Evolutionary conservation across 1,284 basidiomycete genomes (phyloP), one percentile per base, ranked within the genome.

Genomic region (Malassezia nana): DNA sequence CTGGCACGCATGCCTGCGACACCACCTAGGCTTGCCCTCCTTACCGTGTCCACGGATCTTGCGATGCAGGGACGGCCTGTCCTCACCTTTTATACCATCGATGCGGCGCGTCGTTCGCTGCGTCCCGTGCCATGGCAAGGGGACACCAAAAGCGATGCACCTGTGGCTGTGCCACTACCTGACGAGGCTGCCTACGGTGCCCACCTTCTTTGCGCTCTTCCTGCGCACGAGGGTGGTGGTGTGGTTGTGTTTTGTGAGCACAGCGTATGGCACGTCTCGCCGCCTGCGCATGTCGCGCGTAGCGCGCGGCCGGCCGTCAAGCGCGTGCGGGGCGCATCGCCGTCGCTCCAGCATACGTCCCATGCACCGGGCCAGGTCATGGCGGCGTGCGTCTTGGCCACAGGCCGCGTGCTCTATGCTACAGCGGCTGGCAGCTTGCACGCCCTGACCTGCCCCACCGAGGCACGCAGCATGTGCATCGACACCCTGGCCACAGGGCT

Each of bases 161-260:
- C 4, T 20, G 35, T 6, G n/a, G 18, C 8, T 1, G 70, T 73
- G 1, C 69, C 67, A 8, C 35, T 73, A 15, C 67, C 69, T 1
- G 50, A 50, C 7, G 50, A 57, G 16, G 70, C 72, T 35, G 70
- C 69, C 4, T 41, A 59, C 3, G 65, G 66, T 2, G 67, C 67
- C 0, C 67, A 70, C 43, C 50, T 57, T 33, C 25, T 72, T 1
- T 53, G 62, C 8, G 57, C 63, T 6, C 45, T 69, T 0, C 67
- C 70, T 4, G 60, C 64, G 9, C 24, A 42, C 3, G 59, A 63
- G 2, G 70, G 69, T 4, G 67, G 64, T 16, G 69, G 67, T 22
- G 64, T 73, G 6, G 51, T 73, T 20, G 58, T 73, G 32, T 71
- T 69, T 50, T 59, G 59, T 24, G 69, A 69, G 42, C 53, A 49